Conservation (phyloP, 2,329 filamentous ascomycete species). For the Apiospora aurea region DNA sequence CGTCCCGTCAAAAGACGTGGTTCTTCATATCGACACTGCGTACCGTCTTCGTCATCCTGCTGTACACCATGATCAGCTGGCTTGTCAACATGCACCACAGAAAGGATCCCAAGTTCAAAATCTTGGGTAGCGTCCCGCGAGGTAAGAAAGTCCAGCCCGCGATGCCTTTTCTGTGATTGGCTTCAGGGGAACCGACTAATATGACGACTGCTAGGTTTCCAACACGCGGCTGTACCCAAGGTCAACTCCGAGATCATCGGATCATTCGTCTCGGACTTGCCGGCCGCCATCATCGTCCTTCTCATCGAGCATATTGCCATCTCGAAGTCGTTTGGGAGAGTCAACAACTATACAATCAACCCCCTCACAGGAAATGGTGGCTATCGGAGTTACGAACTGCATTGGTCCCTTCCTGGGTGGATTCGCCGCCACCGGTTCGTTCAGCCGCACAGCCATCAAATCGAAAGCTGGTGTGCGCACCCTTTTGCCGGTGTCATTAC, state of each 20-base stretch:
- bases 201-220: slow-evolving; percentile 65
- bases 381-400: slow-evolving; percentile 89
- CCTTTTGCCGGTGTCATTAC: slow-evolving; percentile 92
- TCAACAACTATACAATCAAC: slow-evolving; percentile 96
- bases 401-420: slow-evolving; percentile 90
- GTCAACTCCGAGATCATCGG: slow-evolving; percentile 72
- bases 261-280: slow-evolving; percentile 75
- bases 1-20: slow-evolving; percentile 73
- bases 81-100: slow-evolving; percentile 76
- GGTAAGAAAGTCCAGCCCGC: slow-evolving; percentile 50
- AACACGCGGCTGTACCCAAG: slow-evolving; percentile 75
- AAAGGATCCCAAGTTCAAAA: slow-evolving; percentile 71
- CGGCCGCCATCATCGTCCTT: slow-evolving; percentile 89
- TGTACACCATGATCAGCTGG: slow-evolving; percentile 93
- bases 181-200: too few relatives aligned
- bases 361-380: slow-evolving; percentile 96
- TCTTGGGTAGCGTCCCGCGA: slow-evolving; percentile 80
- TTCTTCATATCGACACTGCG: slow-evolving; percentile 94
- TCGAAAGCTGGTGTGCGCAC: slow-evolving; percentile 95
- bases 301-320: slow-evolving; percentile 97
- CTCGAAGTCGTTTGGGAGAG: slow-evolving; percentile 92
- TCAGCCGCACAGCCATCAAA: slow-evolving; percentile 95
- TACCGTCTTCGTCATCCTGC: slow-evolving; percentile 87
- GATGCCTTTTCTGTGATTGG: too few relatives aligned
- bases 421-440: slow-evolving; percentile 93